Conservation (phyloP, 495 filamentous ascomycete genomes). For the Daldinia loculata region DNA sequence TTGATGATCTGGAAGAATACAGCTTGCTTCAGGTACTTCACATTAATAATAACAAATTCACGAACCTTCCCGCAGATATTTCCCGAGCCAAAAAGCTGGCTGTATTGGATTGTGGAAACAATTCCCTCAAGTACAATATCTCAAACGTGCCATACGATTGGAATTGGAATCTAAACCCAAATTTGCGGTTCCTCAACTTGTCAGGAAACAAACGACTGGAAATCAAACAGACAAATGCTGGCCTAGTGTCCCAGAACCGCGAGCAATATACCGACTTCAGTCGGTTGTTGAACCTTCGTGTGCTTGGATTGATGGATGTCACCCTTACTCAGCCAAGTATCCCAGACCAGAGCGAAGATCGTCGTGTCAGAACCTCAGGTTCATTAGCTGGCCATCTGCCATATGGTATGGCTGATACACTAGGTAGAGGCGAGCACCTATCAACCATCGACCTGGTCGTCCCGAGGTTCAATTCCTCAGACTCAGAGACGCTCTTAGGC, state of each 20-base stretch:
- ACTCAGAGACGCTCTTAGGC: slow-evolving; percentile 88
- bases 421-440: slow-evolving; percentile 91
- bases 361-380: slow-evolving; percentile 93
- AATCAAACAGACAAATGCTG: slow-evolving; percentile 80
- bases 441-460: slow-evolving; percentile 98
- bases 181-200: slow-evolving; percentile 93
- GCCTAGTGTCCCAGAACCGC: slow-evolving; percentile 59
- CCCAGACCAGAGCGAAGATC: slow-evolving; percentile 93
- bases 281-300: slow-evolving; percentile 81
- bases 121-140: slow-evolving; percentile 98
- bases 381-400: slow-evolving; percentile 85
- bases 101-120: slow-evolving; percentile 93
- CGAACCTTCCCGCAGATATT: slow-evolving; percentile 93
- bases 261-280: slow-evolving; percentile 92
- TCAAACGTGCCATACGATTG: slow-evolving; percentile 99
- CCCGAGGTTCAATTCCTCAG: slow-evolving; percentile 88
- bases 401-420: slow-evolving; percentile 98
- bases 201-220: slow-evolving; percentile 97
- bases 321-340: slow-evolving; percentile 87
- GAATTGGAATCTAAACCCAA: slow-evolving; percentile 99
- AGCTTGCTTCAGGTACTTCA: slow-evolving; percentile 87
- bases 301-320: slow-evolving; percentile 97
- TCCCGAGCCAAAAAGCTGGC: slow-evolving; percentile 91
- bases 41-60: slow-evolving; percentile 97
- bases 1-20: slow-evolving; percentile 92